Percentiles rank a stretch among this genome's conserved stretches.
Evolutionary conservation across 805 yeast species (phyloP).

Genomic region (Yarrowia divulgata): DNA sequence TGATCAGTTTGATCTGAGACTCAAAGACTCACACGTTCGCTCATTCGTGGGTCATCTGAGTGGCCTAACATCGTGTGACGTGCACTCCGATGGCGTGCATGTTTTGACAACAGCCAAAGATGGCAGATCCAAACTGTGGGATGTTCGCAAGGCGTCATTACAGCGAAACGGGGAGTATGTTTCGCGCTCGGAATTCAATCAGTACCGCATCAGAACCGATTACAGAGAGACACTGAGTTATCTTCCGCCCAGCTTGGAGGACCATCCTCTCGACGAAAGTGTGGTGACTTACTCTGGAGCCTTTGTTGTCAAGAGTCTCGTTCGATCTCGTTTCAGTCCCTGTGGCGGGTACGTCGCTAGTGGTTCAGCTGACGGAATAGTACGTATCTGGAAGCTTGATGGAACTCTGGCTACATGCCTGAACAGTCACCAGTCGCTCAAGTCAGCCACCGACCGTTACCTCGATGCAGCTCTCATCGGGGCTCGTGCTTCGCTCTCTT

Average conservation of each 20-base stretch:
- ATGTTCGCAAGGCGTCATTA: slow-evolving; percentile 7
- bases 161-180: neutral
- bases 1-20: slow-evolving; percentile 13
- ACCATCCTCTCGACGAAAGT: slow-evolving; percentile 35
- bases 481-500: slow-evolving; percentile 24
- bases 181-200: neutral
- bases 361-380: slow-evolving; percentile 36
- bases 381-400: slow-evolving; percentile 25
- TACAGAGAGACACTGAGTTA: slow-evolving; percentile 32
- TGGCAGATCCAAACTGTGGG: slow-evolving; percentile 32
- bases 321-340: slow-evolving; percentile 32
- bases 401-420: slow-evolving; percentile 28
- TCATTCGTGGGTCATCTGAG: slow-evolving; percentile 27
- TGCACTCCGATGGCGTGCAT: slow-evolving; percentile 12
- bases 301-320: slow-evolving; percentile 25
- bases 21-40: slow-evolving; percentile 15
- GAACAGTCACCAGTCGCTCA: slow-evolving; percentile 16
- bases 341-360: slow-evolving; percentile 36
- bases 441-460: neutral
- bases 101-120: slow-evolving; percentile 32
- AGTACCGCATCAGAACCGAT: slow-evolving; percentile 10
- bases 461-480: slow-evolving; percentile 9
- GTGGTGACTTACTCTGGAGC: slow-evolving; percentile 31
- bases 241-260: slow-evolving; percentile 24
- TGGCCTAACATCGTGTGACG: slow-evolving; percentile 34